These are phyloP conservation scores for Alternaria arborescens DNA, from an alignment of 2,329 filamentous ascomycete species.

Conservation along the genomic window DNA sequence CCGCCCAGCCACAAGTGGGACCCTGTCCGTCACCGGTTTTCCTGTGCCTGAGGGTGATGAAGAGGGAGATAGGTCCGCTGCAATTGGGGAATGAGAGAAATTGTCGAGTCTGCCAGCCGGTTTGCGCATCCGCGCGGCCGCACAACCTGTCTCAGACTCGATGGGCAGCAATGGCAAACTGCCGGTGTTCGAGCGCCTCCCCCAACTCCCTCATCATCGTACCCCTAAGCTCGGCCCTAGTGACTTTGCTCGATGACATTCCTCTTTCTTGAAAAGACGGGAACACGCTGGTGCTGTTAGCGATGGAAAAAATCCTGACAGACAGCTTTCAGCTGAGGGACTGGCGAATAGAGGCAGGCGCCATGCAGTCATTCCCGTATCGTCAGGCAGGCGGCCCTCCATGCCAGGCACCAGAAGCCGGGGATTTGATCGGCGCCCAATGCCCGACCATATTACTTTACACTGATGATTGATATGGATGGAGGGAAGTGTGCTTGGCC, in stretches of 20 bases:
- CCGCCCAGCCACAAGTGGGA: slow-evolving; percentile 31
- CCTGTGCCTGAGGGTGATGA: slow-evolving; percentile 30
- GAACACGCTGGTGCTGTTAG: slow-evolving; percentile 6
- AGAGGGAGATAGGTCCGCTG: slow-evolving; percentile 9
- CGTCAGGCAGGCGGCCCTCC: slow-evolving; percentile 16
- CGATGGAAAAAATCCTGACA: slow-evolving; percentile 1
- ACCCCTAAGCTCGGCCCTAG: background rate
- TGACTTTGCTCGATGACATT: background rate
- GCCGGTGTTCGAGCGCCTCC: slow-evolving; percentile 25
- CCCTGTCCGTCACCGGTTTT: slow-evolving; percentile 38
- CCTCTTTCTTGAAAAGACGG: background rate
- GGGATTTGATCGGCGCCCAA: slow-evolving; percentile 37
- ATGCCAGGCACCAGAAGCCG: slow-evolving; percentile 32
- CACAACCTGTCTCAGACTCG: slow-evolving; percentile 29
- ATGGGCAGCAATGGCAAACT: slow-evolving; percentile 37
- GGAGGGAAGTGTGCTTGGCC: slow-evolving; percentile 27
- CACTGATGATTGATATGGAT: slow-evolving; percentile 21
- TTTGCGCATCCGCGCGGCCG: slow-evolving; percentile 21
- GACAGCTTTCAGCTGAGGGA: slow-evolving; percentile 15
- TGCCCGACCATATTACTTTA: slow-evolving; percentile 33
- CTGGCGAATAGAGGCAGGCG: slow-evolving; percentile 25
- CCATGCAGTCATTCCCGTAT: slow-evolving; percentile 32
- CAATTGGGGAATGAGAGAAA: slow-evolving; percentile 21
- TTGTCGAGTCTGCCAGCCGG: slow-evolving; percentile 14
- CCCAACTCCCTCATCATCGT: background rate